Base-by-base conservation (phyloP, 805 yeast genomes). In the Tetrapisispora fleetii region DNA sequence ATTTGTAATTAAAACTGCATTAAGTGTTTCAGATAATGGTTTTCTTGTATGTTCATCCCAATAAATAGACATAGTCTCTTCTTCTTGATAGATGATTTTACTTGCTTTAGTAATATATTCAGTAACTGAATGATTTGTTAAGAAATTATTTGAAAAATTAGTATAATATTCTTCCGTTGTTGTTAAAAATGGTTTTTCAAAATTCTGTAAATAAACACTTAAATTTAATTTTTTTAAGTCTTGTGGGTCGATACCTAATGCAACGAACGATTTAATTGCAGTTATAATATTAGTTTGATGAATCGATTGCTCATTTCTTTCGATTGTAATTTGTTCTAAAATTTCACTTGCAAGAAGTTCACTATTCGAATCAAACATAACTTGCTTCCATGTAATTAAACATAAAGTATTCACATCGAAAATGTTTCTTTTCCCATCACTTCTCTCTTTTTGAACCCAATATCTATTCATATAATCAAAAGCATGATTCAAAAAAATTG, bases 381-480 rank as follows among this genome's bases (percentile, higher is more conserved):
- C 78, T 50, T 80, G 79, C 60, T 85, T 83, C 99, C 99, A 93
- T 44, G 86, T 82, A 55, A 89, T 74, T 46, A 91, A 71, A 46
- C 96, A 85, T 54, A 93, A 72, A 4, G 96, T 88, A 63, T 89
- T 83, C 21, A 95, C 95, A 66, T 93, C 99, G 65, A 81, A 88
- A 42, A 93, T 81, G 59, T 87, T 89, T 54, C 89, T 77, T 59
- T 87, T 79, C 17, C 97, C 97, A 63, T 91, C 97, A 40, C 88
- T 84, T 60, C 98, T 77, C 67, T 91, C 98, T 61, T 95, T 90
- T 57, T 85, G 85, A 40, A 95, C 96, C 99, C 99, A 93, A 68
- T 91, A 93, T 52, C 98, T 78, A 67, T 93, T 93, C 78, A 93
- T 81, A 67, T 93, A 93, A 64, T 91, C 96, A 60, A 93, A 86